Evolutionary conservation across 495 filamentous ascomycete species (phyloP).

Genomic region (Trichoderma parareesei): DNA sequence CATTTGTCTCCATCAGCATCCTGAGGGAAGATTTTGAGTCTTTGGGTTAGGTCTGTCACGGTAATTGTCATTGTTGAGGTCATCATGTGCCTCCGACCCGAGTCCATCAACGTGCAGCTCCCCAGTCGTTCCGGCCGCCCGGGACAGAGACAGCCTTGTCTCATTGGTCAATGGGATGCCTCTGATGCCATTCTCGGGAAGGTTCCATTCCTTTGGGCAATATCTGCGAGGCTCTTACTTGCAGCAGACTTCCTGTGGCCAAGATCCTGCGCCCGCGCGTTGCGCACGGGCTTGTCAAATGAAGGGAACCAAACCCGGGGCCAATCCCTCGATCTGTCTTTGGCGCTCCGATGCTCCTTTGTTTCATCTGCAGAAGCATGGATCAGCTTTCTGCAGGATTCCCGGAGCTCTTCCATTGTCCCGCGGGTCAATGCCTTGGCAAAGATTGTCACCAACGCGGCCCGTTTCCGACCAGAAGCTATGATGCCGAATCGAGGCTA

Average conservation of each 20-base stretch:
- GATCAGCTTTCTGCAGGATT: conserved; percentile 5
- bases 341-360: not conserved
- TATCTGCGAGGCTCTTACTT: conserved; percentile 1
- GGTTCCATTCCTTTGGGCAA: not conserved
- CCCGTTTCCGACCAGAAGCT: not conserved
- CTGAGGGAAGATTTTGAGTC: no score
- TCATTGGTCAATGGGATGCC: not conserved
- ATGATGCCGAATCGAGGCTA: not conserved
- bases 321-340: not conserved
- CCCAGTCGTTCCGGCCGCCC: not conserved
- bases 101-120: not conserved
- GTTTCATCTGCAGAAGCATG: not conserved
- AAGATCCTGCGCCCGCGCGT: not conserved
- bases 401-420: not conserved
- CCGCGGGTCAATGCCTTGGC: not conserved
- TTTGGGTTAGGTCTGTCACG: no score
- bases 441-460: not conserved
- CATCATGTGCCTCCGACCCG: not conserved
- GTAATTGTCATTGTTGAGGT: not conserved
- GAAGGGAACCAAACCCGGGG: not conserved
- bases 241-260: not conserved
- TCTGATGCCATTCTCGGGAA: not conserved
- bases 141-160: not conserved
- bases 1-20: not conserved
- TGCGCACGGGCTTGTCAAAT: not conserved